Base-by-base conservation (phyloP, 805 yeast genomes). In the Pichia phayaonensis region DNA sequence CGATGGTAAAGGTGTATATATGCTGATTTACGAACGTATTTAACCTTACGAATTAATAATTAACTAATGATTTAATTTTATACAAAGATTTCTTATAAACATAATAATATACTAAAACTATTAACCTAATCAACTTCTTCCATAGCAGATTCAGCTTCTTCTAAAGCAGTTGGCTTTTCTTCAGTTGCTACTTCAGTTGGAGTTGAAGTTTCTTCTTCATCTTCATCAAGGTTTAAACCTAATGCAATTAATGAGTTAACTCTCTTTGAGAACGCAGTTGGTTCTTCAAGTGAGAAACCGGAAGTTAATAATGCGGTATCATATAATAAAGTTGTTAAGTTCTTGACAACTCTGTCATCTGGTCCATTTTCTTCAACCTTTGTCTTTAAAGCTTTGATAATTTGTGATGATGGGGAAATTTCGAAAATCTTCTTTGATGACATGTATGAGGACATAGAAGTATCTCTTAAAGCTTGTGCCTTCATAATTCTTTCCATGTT, bases 401-500 rank as follows among this genome's bases (percentile, higher is more conserved):
- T 94, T 59, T 96, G 74, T 59, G 97, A 90, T 73, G 81, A 85
- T 76, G 99, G 97, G 66, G 98, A 92, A 62, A 94, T 90, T 81
- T 94, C 99, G 66, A 94, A 89, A 69, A 94, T 94, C 85, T 94
- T 94, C 90, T 94, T 94, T 51, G 99, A 94, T 45, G 98, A 86
- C 99, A 94, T 94, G 94, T 94, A 94, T 57, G 97, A 83, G 41
- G 98, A 90, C 99, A 94, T 94, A 63, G 96, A 81, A 64, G 96
- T 87, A 74, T 94, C 99, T 80, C 98, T 90, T 67, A 94, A 79
- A 64, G 99, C 99, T 81, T 94, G 99, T 56, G 99, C 99, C 82
- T 94, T 94, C 99, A 94, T 94, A 82, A 94, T 94, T 86, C 99
- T 92, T 81, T 94, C 99, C 99, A 94, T 94, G 82, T 94, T 94